Conservation (phyloP, 208 protist species). For the Leishmania amazonensis region DNA sequence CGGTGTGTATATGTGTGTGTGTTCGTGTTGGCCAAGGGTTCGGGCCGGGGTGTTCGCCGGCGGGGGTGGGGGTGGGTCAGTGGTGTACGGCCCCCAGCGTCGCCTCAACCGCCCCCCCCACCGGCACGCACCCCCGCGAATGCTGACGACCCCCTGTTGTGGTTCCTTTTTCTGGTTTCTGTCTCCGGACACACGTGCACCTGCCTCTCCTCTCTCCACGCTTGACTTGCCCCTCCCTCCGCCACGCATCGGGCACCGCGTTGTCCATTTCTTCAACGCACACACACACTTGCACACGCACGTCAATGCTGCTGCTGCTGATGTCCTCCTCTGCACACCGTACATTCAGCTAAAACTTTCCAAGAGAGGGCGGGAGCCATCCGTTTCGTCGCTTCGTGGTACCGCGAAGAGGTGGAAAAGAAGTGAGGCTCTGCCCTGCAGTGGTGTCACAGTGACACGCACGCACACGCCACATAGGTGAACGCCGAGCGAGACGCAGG, state of each 20-base stretch:
- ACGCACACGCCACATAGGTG: not conserved
- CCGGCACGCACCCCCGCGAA: too few relatives aligned
- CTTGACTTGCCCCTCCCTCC: not conserved
- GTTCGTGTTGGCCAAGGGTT: not conserved
- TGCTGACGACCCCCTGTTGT: not conserved
- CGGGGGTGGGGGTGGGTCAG: not conserved
- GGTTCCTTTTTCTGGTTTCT: not conserved
- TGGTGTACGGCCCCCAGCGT: not conserved
- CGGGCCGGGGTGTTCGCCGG: not conserved
- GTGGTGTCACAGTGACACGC: not conserved
- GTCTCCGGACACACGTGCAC: not conserved
- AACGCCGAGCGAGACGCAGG: not conserved
- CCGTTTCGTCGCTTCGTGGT: not conserved
- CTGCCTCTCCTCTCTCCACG: not conserved
- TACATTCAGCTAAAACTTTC: not conserved
- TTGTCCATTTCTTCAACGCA: not conserved
- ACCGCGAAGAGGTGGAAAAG: not conserved
- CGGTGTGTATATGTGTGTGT: not conserved
- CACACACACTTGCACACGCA: not conserved
- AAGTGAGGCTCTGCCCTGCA: not conserved
- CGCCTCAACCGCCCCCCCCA: not conserved
- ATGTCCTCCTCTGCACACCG: not conserved
- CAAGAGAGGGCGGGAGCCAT: not conserved
- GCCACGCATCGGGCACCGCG: not conserved
- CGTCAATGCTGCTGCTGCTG: not conserved